phyloP scores from a whole-genome alignment of 2,329 filamentous ascomycete species.

The Dothidotthia symphoricarpi region DNA sequence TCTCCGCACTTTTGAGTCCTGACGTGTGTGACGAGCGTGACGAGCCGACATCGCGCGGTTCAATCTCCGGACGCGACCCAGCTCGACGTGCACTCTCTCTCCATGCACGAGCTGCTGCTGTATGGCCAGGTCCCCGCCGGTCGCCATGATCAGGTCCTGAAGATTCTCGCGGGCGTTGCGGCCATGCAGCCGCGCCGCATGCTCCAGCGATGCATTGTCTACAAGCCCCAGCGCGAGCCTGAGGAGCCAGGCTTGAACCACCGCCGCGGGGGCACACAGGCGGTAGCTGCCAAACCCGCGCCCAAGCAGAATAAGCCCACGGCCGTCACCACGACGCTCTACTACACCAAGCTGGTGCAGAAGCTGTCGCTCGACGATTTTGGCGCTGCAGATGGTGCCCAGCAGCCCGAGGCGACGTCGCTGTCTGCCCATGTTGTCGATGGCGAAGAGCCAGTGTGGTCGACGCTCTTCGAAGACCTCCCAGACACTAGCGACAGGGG shows the following conservation, averaged over 20 bases:
- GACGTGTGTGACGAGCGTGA: conserved; percentile 8
- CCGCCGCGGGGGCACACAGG: conserved; percentile 40
- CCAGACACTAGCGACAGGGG: conserved; percentile 53
- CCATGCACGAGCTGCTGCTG: conserved; percentile 63
- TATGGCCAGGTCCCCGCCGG: conserved; percentile 58
- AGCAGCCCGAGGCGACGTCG: conserved; percentile 7
- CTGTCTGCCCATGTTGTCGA: conserved; percentile 24
- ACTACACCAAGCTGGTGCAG: conserved; percentile 54
- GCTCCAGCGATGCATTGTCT: conserved; percentile 58
- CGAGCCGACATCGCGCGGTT: conserved; percentile 28
- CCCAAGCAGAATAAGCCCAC: conserved; percentile 31
- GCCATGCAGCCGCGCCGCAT: conserved; percentile 59
- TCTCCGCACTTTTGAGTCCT: conserved; percentile 7
- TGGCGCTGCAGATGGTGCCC: conserved; percentile 13
- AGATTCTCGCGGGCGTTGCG: conserved; percentile 61
- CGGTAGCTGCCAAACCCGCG: conserved; percentile 30
- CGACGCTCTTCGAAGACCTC: conserved; percentile 42
- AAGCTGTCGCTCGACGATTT: conserved; percentile 42
- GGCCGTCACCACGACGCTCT: conserved; percentile 52
- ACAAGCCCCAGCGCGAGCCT: conserved; percentile 54
- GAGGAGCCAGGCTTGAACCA: conserved; percentile 40
- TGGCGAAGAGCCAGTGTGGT: conserved; percentile 36
- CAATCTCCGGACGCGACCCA: no score
- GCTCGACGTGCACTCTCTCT: conserved; percentile 4
- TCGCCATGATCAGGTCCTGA: conserved; percentile 60